These are phyloP conservation scores for Saccharomyces hybrid DNA, from an alignment of 1,139 yeast species.

Conservation along the genomic window DNA sequence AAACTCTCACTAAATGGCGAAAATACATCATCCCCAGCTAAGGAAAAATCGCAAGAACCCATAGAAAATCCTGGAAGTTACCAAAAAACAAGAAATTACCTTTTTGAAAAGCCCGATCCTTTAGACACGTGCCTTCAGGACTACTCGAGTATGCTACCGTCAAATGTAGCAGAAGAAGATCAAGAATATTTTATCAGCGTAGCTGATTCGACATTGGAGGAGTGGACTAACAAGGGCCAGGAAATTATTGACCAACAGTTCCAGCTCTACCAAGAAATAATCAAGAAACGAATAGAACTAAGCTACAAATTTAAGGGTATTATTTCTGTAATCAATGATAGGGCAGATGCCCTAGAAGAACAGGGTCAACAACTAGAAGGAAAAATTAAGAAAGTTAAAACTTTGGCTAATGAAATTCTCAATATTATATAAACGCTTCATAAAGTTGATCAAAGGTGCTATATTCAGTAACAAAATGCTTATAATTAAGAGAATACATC, in stretches of 20 bases:
- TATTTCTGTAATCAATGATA: constrained; percentile 32
- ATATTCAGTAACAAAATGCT: not conserved
- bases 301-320: constrained; percentile 34
- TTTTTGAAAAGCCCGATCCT: constrained; percentile 4
- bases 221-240: constrained; percentile 36
- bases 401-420: constrained; percentile 37
- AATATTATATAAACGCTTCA: constrained; percentile 14
- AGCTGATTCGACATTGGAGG: constrained; percentile 27
- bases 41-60: not conserved
- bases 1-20: not conserved
- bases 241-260: constrained; percentile 14
- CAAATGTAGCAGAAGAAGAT: constrained; percentile 17
- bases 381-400: constrained; percentile 33
- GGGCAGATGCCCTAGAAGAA: constrained; percentile 33
- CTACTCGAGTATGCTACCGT: constrained; percentile 7
- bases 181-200: constrained; percentile 24
- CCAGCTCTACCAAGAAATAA: constrained; percentile 30
- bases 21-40: not conserved
- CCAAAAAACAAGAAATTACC: constrained; percentile 2
- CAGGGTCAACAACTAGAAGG: constrained; percentile 33
- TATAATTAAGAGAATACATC: not conserved
- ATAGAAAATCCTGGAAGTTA: constrained; percentile 9
- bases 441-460: constrained; percentile 8
- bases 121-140: constrained; percentile 6
- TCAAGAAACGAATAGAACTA: constrained; percentile 35